Conservation (phyloP, 2,329 filamentous ascomycete genomes). For the Tricladium varicosporioides region DNA sequence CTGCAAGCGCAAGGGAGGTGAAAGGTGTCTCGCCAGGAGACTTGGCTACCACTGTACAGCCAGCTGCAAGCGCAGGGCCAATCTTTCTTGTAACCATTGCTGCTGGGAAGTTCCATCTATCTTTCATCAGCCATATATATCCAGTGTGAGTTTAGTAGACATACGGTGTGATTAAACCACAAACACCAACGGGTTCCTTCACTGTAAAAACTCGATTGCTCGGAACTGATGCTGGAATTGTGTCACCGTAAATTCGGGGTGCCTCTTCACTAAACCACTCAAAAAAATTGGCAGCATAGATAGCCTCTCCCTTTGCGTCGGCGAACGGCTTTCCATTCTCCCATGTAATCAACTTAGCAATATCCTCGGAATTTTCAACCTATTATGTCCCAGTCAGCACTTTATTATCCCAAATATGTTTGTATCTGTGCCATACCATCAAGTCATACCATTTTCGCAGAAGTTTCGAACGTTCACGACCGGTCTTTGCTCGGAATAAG, state of each 20-base stretch:
- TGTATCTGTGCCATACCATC: slow-evolving; percentile 45
- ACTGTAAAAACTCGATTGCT: slow-evolving; percentile 75
- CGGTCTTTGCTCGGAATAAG: slow-evolving; percentile 68
- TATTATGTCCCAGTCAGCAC: slow-evolving; percentile 7
- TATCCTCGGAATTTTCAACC: slow-evolving; percentile 70
- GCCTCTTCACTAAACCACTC: slow-evolving; percentile 84
- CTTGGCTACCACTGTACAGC: slow-evolving; percentile 91
- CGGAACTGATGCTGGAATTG: slow-evolving; percentile 66
- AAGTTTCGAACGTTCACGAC: slow-evolving; percentile 70
- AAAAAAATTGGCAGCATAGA: slow-evolving; percentile 72
- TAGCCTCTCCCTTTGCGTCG: slow-evolving; percentile 70
- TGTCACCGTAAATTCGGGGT: slow-evolving; percentile 70
- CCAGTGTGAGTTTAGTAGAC: background rate
- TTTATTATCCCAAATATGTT: background rate
- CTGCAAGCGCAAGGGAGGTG: slow-evolving; percentile 82
- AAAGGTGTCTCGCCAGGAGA: slow-evolving; percentile 90
- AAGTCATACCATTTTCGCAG: slow-evolving; percentile 80
- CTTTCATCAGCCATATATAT: background rate
- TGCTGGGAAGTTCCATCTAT: slow-evolving; percentile 78
- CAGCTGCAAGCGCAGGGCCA: slow-evolving; percentile 80
- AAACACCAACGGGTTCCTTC: slow-evolving; percentile 83
- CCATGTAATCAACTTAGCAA: slow-evolving; percentile 81
- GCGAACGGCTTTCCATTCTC: slow-evolving; percentile 85
- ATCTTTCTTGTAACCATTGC: slow-evolving; percentile 74
- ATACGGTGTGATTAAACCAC: slow-evolving; percentile 73